These are phyloP conservation scores for Flaveria robusta DNA, from an alignment of 129 eudicot species.

Conservation along the genomic window DNA sequence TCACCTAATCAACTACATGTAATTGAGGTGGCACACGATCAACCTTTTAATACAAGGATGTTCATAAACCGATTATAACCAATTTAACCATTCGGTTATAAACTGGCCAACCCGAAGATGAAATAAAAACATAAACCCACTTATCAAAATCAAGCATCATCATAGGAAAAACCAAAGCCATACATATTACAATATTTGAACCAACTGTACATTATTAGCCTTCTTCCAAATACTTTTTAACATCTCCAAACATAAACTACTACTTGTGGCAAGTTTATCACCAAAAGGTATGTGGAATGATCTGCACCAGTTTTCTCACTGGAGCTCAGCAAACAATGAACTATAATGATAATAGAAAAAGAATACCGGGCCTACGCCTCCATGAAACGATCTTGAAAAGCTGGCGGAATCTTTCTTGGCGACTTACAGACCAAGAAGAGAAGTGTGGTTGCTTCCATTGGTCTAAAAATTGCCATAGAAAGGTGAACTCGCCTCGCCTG, in stretches of 20 bases:
- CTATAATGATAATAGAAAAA: conserved; percentile 23
- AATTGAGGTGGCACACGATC: no score
- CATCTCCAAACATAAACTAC: conserved; percentile 14
- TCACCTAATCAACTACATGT: no score
- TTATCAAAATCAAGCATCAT: background rate
- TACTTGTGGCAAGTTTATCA: conserved; percentile 23
- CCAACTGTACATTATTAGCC: conserved; percentile 32
- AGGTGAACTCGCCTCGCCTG: conserved; percentile 76
- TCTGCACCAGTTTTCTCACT: conserved; percentile 13
- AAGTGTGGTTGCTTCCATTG: conserved; percentile 66
- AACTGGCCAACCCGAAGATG: no score
- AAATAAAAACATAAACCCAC: background rate
- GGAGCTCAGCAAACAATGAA: conserved; percentile 28
- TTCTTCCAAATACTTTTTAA: conserved; percentile 18
- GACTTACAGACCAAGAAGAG: conserved; percentile 47
- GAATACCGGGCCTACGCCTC: conserved; percentile 21
- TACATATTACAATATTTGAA: conserved; percentile 21
- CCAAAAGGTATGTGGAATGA: conserved; percentile 24
- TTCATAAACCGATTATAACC: no score
- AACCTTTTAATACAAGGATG: no score
- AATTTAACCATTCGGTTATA: no score
- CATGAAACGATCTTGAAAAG: conserved; percentile 12
- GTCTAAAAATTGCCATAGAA: conserved; percentile 49
- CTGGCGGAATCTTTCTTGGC: background rate
- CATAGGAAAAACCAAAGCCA: background rate